These are phyloP conservation scores for Trematosphaeria pertusa DNA, from an alignment of 2,329 filamentous ascomycete species.

Conservation along the genomic window DNA sequence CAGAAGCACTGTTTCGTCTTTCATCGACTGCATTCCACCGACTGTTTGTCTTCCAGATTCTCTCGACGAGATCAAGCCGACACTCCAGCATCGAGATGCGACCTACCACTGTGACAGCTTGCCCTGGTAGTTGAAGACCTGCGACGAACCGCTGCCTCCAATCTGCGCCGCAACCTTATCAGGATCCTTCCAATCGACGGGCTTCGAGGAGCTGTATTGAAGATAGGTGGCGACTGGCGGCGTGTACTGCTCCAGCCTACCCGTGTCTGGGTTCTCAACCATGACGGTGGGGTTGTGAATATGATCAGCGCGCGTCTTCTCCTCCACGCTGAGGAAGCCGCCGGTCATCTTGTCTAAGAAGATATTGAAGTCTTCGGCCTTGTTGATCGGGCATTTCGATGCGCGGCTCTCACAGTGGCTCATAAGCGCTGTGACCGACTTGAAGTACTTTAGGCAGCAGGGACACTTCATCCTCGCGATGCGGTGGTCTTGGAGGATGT, in stretches of 20 bases:
- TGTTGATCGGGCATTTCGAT: conserved; percentile 43
- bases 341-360: conserved; percentile 51
- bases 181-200: conserved; percentile 40
- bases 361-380: conserved; percentile 41
- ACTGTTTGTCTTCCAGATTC: too few species aligned
- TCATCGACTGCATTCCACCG: too few species aligned
- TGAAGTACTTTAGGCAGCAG: conserved; percentile 50
- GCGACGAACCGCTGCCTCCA: conserved; percentile 13
- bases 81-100: too few species aligned
- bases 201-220: conserved; percentile 39
- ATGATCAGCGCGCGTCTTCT: conserved; percentile 41
- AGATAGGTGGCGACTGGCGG: conserved; percentile 37
- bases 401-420: conserved; percentile 49
- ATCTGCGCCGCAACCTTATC: conserved; percentile 17
- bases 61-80: too few species aligned
- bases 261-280: conserved; percentile 28
- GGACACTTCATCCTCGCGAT: conserved; percentile 47
- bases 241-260: conserved; percentile 29
- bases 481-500: conserved; percentile 48
- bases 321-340: conserved; percentile 47
- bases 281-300: conserved; percentile 28
- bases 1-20: too few species aligned
- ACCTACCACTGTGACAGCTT: conserved; percentile 16
- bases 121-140: conserved; percentile 8
- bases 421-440: conserved; percentile 46